Percentiles rank a stretch among this genome's conserved stretches.
Evolutionary conservation across 208 protist genomes (phyloP).

Genomic region (Wallacemonas collosoma): DNA sequence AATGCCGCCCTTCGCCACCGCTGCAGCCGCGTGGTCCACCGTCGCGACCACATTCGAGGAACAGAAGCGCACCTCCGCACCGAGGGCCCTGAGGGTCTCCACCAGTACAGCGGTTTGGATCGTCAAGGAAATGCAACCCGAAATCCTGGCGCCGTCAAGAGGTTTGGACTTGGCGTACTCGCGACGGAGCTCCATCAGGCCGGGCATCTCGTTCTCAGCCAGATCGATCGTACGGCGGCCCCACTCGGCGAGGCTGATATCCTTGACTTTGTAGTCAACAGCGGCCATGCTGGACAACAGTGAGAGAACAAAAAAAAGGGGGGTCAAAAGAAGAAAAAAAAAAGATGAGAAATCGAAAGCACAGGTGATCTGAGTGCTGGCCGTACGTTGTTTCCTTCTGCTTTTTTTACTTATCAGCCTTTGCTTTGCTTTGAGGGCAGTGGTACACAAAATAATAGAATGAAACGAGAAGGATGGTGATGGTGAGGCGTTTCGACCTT

Average conservation of each 20-base stretch:
- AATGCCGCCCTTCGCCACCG: constrained; percentile 91
- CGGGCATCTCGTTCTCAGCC: constrained; percentile 99
- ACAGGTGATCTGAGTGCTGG: too few relatives aligned
- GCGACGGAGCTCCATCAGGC: constrained; percentile 97
- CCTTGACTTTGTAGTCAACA: constrained; percentile 94
- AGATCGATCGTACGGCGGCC: constrained; percentile 98
- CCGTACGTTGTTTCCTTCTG: too few relatives aligned
- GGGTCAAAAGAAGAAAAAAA: neutral
- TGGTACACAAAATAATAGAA: too few relatives aligned
- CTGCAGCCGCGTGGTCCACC: constrained; percentile 91
- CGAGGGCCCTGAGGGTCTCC: constrained; percentile 98
- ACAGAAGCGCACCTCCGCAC: constrained; percentile 97
- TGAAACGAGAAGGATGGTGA: too few relatives aligned
- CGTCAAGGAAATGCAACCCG: constrained; percentile 99
- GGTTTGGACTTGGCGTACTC: constrained; percentile 92
- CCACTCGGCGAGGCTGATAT: constrained; percentile 97
- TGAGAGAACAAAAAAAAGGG: neutral
- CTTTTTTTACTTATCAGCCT: too few relatives aligned
- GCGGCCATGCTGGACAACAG: neutral
- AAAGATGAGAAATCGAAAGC: neutral
- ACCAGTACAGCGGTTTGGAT: constrained; percentile 99
- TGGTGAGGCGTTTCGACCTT: too few relatives aligned
- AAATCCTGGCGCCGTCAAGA: constrained; percentile 97
- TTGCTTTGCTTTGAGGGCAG: too few relatives aligned
- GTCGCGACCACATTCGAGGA: constrained; percentile 99